Base-by-base conservation (phyloP, 352 stramenopile species). In the Thraustochytrium sp. region DNA sequence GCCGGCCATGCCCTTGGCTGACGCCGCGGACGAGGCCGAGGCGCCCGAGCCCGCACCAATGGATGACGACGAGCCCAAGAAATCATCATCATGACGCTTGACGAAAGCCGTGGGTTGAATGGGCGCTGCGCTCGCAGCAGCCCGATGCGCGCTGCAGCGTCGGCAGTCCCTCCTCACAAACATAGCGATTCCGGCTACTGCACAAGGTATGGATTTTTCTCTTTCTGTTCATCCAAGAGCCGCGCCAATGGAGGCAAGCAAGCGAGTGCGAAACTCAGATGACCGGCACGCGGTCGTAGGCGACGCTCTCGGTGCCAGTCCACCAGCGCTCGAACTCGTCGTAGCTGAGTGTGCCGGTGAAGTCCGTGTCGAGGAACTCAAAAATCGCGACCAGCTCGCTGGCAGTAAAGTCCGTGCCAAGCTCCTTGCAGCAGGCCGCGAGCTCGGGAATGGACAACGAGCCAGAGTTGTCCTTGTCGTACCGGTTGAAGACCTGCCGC, bases 401-500 rank as follows among this genome's bases (percentile, higher is more conserved):
- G 23, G 68, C 53, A 21, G 68, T 38, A 48, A 80, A 80, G 31
- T 80, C 68, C 0, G 68, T 80, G 34, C 68, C 68, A 0, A 80
- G 53, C 68, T 80, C 68, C 53, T 80, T 80, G 68, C 44, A 61
- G 53, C 31, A 46, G 18, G 34, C 40, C 5, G 68, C 68, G 8
- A 80, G 68, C 68, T 80, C 68, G 4, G 68, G 34, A 34, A 46
- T 21, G 29, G 68, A 55, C 16, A 80, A 44, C 2, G 42, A 80
- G 0, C 68, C 68, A 21, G 18, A 37, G 49, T 63, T 68, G 51
- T 80, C 68, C 48, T 46, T 65, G 51, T 80, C 68, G 34, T 65
- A 48, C 18, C 53, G 68, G 51, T 80, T 80, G 68, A 80, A 80
- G 29, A 80, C 68, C 53, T 80, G 68, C 16, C 68, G 68, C 34